Percentiles rank a stretch among this genome's conserved stretches.
Evolutionary conservation across 805 yeast species (phyloP).

Genomic region (Zygosaccharomyces bisporus): DNA sequence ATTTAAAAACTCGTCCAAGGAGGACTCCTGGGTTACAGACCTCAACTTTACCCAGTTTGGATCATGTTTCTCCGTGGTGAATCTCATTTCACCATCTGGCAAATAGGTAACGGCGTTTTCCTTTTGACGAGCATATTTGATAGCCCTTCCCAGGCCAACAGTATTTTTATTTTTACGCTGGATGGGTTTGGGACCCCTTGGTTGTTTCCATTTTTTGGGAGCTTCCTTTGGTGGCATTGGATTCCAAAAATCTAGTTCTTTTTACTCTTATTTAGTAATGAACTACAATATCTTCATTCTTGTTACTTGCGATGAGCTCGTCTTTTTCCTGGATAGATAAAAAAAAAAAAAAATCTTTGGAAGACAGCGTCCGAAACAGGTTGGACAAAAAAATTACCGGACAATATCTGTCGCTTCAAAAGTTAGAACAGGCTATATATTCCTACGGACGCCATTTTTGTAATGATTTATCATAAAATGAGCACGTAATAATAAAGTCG

Average conservation of each 20-base stretch:
- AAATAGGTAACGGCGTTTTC: constrained; percentile 67
- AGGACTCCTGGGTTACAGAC: constrained; percentile 91
- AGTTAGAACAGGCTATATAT: not conserved
- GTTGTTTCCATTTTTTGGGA: constrained; percentile 77
- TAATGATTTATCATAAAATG: constrained; percentile 82
- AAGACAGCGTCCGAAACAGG: constrained; percentile 1
- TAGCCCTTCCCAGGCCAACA: constrained; percentile 81
- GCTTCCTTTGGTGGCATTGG: constrained; percentile 43
- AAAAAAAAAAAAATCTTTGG: constrained; percentile 3
- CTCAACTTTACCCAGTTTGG: constrained; percentile 86
- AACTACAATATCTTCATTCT: not conserved
- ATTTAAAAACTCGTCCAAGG: constrained; percentile 88
- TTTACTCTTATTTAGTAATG: not conserved
- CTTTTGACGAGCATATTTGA: constrained; percentile 65
- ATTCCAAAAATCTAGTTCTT: not conserved
- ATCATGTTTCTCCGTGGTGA: constrained; percentile 78
- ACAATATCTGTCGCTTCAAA: constrained; percentile 4
- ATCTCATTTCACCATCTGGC: constrained; percentile 86
- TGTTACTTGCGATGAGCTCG: constrained; percentile 14
- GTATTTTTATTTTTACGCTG: constrained; percentile 78
- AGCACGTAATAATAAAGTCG: constrained; percentile 70
- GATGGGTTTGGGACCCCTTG: constrained; percentile 89
- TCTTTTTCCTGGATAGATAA: too few relatives aligned
- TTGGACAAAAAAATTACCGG: constrained; percentile 9
- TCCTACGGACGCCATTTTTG: constrained; percentile 59